Evolutionary conservation across 2,329 filamentous ascomycete genomes (phyloP).

Genomic region (Phoma sp.): DNA sequence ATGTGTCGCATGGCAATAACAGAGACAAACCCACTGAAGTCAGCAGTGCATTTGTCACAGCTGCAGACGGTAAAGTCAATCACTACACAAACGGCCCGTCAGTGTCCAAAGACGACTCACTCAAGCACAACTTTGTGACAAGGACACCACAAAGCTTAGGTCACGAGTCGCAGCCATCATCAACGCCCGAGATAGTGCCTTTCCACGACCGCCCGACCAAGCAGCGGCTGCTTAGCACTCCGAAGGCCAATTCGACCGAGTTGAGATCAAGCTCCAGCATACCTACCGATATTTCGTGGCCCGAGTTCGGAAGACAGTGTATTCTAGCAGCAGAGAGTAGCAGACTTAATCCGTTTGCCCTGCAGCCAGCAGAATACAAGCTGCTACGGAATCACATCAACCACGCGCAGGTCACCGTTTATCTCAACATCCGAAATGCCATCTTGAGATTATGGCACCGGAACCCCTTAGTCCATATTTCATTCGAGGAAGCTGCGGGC

Average conservation of each 20-base stretch:
- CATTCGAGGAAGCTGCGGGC: conserved; percentile 83
- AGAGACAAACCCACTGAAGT: conserved; percentile 19
- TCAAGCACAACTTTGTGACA: conserved; percentile 26
- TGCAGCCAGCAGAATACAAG: conserved; percentile 84
- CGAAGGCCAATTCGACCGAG: conserved; percentile 33
- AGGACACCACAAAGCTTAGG: conserved; percentile 31
- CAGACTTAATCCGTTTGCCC: conserved; percentile 83
- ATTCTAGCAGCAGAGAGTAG: conserved; percentile 88
- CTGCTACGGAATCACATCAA: conserved; percentile 83
- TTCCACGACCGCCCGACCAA: conserved; percentile 26
- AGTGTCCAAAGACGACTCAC: conserved; percentile 18
- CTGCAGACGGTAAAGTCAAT: conserved; percentile 16
- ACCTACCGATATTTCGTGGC: conserved; percentile 71
- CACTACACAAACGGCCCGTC: conserved; percentile 14
- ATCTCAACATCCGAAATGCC: conserved; percentile 94
- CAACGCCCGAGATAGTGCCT: conserved; percentile 40
- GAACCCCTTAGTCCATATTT: conserved; percentile 83
- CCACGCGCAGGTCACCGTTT: conserved; percentile 88
- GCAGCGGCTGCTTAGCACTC: conserved; percentile 27
- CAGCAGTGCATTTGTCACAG: conserved; percentile 14
- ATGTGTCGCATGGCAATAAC: conserved; percentile 17
- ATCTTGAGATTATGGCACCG: conserved; percentile 89
- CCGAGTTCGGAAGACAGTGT: conserved; percentile 89
- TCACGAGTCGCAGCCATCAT: conserved; percentile 35
- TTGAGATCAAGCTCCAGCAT: conserved; percentile 77